Percentiles rank a stretch among this genome's conserved stretches.
phyloP scores from a whole-genome alignment of 192 early-diverging fungal species.

The Entrophospora sp. region DNA sequence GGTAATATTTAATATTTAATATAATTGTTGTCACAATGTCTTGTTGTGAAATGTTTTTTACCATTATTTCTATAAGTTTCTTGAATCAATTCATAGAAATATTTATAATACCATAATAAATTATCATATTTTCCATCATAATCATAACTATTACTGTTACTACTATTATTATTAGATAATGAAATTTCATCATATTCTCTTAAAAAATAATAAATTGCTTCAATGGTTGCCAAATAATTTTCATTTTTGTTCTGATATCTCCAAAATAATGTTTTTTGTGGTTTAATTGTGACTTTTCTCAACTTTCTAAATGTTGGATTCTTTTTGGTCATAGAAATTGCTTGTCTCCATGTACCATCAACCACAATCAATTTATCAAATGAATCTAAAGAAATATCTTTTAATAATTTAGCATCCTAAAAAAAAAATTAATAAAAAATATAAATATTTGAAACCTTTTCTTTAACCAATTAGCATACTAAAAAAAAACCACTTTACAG shows the following conservation, averaged over 20 bases:
- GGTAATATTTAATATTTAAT: too few relatives aligned
- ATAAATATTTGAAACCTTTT: background rate
- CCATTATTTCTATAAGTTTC: constrained; percentile 54
- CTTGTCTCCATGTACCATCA: constrained; percentile 92
- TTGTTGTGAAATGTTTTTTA: constrained; percentile 41
- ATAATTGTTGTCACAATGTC: too few relatives aligned
- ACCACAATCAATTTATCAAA: constrained; percentile 78
- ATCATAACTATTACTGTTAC: constrained; percentile 15
- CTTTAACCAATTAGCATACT: background rate
- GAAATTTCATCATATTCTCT: constrained; percentile 62
- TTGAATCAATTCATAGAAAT: constrained; percentile 86
- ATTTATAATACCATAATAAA: constrained; percentile 84
- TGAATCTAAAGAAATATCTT: constrained; percentile 49
- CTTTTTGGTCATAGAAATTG: constrained; percentile 45
- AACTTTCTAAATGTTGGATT: constrained; percentile 32
- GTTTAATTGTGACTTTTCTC: constrained; percentile 55
- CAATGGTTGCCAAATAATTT: constrained; percentile 80
- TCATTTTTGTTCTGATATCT: constrained; percentile 71
- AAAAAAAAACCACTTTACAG: constrained; percentile 64
- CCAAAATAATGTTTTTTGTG: constrained; percentile 84
- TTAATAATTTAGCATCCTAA: constrained; percentile 56
- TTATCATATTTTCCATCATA: constrained; percentile 80
- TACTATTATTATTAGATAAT: too few relatives aligned
- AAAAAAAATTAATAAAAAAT: background rate
- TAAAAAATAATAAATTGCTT: constrained; percentile 91